Evolutionary conservation across 257 asterid genomes (phyloP).

Genomic region (Verbascum thapsus): DNA sequence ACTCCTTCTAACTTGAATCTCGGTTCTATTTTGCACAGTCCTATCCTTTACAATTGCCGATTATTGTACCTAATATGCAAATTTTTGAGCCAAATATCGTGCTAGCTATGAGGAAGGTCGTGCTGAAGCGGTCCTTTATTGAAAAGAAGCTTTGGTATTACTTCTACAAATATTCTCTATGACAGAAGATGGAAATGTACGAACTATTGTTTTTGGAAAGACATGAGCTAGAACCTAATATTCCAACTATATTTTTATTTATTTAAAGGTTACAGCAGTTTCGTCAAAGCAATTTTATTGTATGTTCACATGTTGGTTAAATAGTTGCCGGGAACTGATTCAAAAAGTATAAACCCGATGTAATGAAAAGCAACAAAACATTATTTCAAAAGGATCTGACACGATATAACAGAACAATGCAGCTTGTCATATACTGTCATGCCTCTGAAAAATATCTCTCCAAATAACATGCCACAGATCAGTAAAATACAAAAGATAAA

Average conservation of each 20-base stretch:
- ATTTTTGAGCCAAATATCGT: not conserved
- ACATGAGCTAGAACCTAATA: conserved; percentile 1
- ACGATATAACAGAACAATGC: conserved; percentile 2
- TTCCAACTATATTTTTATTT: not conserved
- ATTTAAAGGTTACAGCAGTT: not conserved
- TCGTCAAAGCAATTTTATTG: not conserved
- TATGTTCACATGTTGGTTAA: not conserved
- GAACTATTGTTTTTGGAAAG: not conserved
- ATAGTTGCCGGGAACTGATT: conserved; percentile 7
- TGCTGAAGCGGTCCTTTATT: too few relatives aligned
- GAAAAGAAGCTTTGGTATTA: not conserved
- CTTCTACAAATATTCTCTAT: not conserved
- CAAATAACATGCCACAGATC: conserved; percentile 2
- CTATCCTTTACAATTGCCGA: not conserved
- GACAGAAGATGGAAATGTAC: not conserved
- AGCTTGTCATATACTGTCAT: conserved; percentile 13
- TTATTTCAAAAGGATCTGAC: not conserved
- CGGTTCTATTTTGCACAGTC: conserved; percentile 6
- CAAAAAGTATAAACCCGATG: conserved; percentile 2
- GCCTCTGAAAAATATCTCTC: conserved; percentile 17
- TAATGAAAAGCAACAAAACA: conserved; percentile 6
- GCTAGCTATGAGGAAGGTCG: too few relatives aligned
- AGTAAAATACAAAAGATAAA: conserved; percentile 1
- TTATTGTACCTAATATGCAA: not conserved
- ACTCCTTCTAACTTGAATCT: conserved; percentile 19